Conservation (phyloP, 306 rosid species). For the Dryas drummondii region DNA sequence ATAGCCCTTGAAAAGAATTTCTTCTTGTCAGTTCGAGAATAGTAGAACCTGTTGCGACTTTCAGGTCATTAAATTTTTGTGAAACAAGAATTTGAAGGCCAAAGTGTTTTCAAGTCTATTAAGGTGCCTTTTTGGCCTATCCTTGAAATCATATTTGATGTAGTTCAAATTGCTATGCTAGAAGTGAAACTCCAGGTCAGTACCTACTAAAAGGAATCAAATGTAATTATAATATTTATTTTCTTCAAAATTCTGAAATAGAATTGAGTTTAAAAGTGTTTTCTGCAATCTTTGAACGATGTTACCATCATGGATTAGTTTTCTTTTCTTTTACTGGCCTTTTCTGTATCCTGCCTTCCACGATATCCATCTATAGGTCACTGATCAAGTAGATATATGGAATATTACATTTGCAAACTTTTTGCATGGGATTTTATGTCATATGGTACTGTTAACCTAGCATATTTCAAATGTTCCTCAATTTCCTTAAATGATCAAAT, state of each 20-base stretch:
- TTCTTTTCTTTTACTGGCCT: background rate
- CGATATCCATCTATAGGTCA: background rate
- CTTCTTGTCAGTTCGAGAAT: background rate
- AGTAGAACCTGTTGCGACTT: background rate
- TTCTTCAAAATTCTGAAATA: background rate
- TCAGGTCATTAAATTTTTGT: background rate
- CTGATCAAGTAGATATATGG: background rate
- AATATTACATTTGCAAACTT: too few relatives aligned
- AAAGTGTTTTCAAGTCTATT: background rate
- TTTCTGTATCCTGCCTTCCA: too few relatives aligned
- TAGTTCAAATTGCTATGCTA: background rate
- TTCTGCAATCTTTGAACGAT: background rate
- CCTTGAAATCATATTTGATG: background rate
- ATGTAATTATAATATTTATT: background rate
- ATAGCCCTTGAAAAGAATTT: slow-evolving; percentile 32
- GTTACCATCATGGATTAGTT: background rate
- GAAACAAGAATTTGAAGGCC: background rate
- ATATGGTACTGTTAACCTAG: too few relatives aligned
- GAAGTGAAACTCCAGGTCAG: background rate
- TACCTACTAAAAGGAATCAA: background rate
- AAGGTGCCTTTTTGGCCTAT: background rate
- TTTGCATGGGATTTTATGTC: too few relatives aligned
- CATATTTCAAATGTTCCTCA: too few relatives aligned
- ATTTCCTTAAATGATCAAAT: too few relatives aligned
- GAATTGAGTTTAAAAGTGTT: background rate